Conservation (phyloP, 176 grass and related monocot genomes). For the Aegilops tauschii region DNA sequence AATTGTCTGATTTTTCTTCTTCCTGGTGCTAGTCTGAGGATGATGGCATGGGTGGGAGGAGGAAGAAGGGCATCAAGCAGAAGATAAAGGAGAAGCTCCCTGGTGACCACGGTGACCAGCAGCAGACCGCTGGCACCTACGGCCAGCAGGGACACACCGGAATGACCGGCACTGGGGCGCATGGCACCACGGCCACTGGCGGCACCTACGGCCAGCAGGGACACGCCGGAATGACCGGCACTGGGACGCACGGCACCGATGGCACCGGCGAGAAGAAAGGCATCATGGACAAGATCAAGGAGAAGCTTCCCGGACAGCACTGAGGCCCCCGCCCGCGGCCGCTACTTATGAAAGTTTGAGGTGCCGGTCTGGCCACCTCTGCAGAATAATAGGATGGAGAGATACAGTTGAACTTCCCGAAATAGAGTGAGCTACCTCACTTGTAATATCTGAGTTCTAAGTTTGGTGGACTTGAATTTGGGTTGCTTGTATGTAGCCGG, state of each 20-base stretch:
- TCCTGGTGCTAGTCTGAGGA: constrained; percentile 35
- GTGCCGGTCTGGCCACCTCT: background rate
- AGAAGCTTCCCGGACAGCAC: constrained; percentile 64
- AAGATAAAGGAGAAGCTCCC: constrained; percentile 76
- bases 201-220: constrained; percentile 12
- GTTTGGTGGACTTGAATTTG: too few species aligned
- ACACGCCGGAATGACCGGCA: background rate
- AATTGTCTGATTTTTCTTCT: background rate
- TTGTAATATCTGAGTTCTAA: too few species aligned
- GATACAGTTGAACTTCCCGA: background rate
- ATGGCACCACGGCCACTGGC: background rate
- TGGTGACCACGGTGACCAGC: constrained; percentile 16
- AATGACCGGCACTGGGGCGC: background rate
- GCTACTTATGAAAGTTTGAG: background rate
- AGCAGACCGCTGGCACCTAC: background rate
- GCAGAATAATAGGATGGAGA: background rate
- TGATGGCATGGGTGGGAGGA: constrained; percentile 49
- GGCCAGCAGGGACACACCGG: background rate
- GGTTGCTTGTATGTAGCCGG: too few species aligned
- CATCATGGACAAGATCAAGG: constrained; percentile 72
- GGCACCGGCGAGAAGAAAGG: constrained; percentile 57
- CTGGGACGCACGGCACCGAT: background rate
- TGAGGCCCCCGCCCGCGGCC: background rate
- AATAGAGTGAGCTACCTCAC: background rate
- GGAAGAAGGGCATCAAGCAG: constrained; percentile 67